Conservation (phyloP, 1,139 yeast species). For the Kurtzmaniella quercitrusa region DNA sequence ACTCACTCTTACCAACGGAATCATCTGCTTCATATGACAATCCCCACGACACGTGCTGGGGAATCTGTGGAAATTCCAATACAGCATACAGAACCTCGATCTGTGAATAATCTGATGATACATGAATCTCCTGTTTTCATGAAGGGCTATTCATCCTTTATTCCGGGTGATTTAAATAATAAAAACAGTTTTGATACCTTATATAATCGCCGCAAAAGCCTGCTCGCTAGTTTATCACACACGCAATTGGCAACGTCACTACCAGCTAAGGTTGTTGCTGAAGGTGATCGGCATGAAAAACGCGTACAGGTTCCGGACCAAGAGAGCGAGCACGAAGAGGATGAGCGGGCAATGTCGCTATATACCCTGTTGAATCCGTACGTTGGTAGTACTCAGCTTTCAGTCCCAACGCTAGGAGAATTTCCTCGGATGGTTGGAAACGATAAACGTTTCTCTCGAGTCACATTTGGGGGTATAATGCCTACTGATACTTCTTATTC, state of each 20-base stretch:
- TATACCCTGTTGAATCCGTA: constrained; percentile 38
- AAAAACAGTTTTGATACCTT: constrained; percentile 19
- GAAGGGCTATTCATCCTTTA: constrained; percentile 20
- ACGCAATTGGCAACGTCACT: background rate
- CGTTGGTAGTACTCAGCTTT: constrained; percentile 1
- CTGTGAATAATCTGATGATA: background rate
- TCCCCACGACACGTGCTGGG: constrained; percentile 77
- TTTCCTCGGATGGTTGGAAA: constrained; percentile 37
- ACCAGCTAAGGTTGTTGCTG: constrained; percentile 5
- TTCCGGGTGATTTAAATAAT: constrained; percentile 14
- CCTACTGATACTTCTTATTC: constrained; percentile 13
- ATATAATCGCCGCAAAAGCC: constrained; percentile 1
- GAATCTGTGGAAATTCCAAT: constrained; percentile 70
- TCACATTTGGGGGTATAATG: background rate
- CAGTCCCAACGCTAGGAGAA: constrained; percentile 43
- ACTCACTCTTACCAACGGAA: constrained; percentile 28
- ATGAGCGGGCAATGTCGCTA: constrained; percentile 50
- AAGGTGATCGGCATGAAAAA: constrained; percentile 13
- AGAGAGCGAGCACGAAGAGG: constrained; percentile 43
- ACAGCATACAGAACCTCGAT: background rate
- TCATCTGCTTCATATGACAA: constrained; percentile 76
- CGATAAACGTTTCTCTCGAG: constrained; percentile 22
- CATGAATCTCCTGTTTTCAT: constrained; percentile 22
- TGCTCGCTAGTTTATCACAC: constrained; percentile 1
- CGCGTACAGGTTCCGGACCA: constrained; percentile 19